Percentiles rank a stretch among this genome's conserved stretches.
phyloP scores from a whole-genome alignment of 306 rosid species.

The Corylus americana region DNA sequence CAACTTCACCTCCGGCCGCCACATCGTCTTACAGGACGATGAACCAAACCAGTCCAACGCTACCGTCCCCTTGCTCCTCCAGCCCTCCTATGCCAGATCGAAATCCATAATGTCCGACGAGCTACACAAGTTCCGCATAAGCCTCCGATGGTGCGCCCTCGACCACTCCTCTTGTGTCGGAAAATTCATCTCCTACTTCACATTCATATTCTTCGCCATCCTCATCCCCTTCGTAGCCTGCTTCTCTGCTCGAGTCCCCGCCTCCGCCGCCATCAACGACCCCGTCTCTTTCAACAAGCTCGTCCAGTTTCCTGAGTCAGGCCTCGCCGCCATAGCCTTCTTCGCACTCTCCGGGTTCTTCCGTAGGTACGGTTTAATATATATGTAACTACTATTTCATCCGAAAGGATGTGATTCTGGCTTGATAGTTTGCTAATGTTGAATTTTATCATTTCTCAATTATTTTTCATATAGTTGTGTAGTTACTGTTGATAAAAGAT shows the following conservation, averaged over 20 bases:
- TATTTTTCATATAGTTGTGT: no score
- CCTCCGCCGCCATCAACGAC: slow-evolving; percentile 41
- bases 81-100: slow-evolving; percentile 56
- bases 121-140: slow-evolving; percentile 52
- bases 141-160: slow-evolving; percentile 85
- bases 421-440: no score
- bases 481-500: no score
- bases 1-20: slow-evolving; percentile 23
- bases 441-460: no score
- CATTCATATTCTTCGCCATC: slow-evolving; percentile 55
- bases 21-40: slow-evolving; percentile 23
- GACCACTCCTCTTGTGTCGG: slow-evolving; percentile 69
- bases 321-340: slow-evolving; percentile 64
- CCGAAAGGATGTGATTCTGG: no score
- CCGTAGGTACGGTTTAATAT: slow-evolving; percentile 28
- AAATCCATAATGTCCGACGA: slow-evolving; percentile 56
- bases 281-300: slow-evolving; percentile 68
- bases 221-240: slow-evolving; percentile 54
- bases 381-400: no score
- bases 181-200: slow-evolving; percentile 52
- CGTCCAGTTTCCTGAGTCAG: slow-evolving; percentile 77
- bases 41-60: slow-evolving; percentile 5
- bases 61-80: slow-evolving; percentile 55
- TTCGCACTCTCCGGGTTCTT: slow-evolving; percentile 69
- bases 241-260: slow-evolving; percentile 38